Conservation (phyloP, 176 grass and related monocot species). For the Ensete glaucum region DNA sequence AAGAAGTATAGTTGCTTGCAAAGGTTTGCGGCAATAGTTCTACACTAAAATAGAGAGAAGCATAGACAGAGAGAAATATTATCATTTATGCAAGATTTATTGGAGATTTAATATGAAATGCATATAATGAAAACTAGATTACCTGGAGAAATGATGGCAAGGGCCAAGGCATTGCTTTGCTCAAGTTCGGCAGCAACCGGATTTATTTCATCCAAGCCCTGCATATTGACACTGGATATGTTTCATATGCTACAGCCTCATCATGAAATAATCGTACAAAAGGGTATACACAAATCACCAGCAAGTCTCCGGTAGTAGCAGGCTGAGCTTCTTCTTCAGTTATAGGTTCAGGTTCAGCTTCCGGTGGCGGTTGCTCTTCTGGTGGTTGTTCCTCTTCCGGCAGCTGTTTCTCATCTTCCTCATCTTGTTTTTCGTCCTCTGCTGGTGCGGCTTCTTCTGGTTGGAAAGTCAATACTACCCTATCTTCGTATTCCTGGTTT, state of each 20-base stretch:
- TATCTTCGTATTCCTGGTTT: conserved; percentile 56
- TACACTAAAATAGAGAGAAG: too few relatives aligned
- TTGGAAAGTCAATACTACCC: conserved; percentile 43
- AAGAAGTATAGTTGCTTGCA: background rate
- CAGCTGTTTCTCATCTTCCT: conserved; percentile 29
- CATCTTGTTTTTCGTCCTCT: conserved; percentile 29
- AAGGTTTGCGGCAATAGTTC: too few relatives aligned
- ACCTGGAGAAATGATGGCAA: conserved; percentile 82
- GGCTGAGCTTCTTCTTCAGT: conserved; percentile 36
- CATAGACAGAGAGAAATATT: too few relatives aligned
- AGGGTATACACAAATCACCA: conserved; percentile 34
- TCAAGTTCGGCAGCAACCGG: conserved; percentile 68
- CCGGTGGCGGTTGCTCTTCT: conserved; percentile 25
- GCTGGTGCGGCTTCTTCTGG: conserved; percentile 54
- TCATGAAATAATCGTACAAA: conserved; percentile 2
- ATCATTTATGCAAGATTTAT: background rate
- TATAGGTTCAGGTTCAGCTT: conserved; percentile 25
- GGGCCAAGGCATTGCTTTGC: conserved; percentile 71
- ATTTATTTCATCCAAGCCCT: conserved; percentile 85
- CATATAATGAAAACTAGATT: background rate
- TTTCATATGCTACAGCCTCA: background rate
- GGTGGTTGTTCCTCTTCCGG: conserved; percentile 18
- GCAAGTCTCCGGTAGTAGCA: conserved; percentile 42
- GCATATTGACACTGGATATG: conserved; percentile 6
- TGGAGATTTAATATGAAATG: background rate